Percentiles rank a stretch among this genome's conserved stretches.
These are phyloP conservation scores for Scleroderma citrinum DNA, from an alignment of 768 basidiomycete species.

Conservation along the genomic window DNA sequence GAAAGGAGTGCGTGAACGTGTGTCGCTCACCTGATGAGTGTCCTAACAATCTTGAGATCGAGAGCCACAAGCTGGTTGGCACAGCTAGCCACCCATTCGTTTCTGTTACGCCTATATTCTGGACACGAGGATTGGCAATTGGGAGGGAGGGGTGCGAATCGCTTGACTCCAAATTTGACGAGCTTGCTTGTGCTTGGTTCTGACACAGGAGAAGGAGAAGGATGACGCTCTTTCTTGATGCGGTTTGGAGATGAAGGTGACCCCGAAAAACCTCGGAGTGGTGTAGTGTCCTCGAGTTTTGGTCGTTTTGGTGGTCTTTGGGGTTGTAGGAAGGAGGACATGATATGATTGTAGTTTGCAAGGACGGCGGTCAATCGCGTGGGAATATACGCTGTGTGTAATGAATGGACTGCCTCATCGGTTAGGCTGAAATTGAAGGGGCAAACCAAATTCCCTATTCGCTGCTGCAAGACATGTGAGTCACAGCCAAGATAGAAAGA, in stretches of 20 bases:
- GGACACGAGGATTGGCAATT: slow-evolving; percentile 18
- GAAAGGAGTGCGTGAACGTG: not conserved
- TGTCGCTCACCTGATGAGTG: slow-evolving; percentile 21
- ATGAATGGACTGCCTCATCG: too few relatives aligned
- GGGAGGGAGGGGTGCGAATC: slow-evolving; percentile 22
- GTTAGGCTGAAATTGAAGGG: too few relatives aligned
- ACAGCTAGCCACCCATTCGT: slow-evolving; percentile 16
- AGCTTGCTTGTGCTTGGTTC: slow-evolving; percentile 10
- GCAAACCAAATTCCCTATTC: too few relatives aligned
- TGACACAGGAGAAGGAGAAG: slow-evolving; percentile 8
- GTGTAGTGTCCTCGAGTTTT: not conserved
- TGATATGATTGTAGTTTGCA: not conserved
- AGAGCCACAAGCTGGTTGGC: slow-evolving; percentile 14
- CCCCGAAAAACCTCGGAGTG: not conserved
- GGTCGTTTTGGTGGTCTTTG: slow-evolving; percentile 13
- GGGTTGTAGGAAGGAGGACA: not conserved
- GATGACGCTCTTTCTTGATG: slow-evolving; percentile 19
- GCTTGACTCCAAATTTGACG: slow-evolving; percentile 22
- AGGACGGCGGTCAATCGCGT: too few relatives aligned
- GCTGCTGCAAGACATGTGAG: too few relatives aligned
- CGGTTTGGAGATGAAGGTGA: not conserved
- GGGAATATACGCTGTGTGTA: too few relatives aligned
- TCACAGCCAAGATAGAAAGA: too few relatives aligned
- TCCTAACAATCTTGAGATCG: slow-evolving; percentile 19
- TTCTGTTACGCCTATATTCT: slow-evolving; percentile 16